These are phyloP conservation scores for Lepidopterella palustris DNA, from an alignment of 495 filamentous ascomycete genomes.

Conservation along the genomic window DNA sequence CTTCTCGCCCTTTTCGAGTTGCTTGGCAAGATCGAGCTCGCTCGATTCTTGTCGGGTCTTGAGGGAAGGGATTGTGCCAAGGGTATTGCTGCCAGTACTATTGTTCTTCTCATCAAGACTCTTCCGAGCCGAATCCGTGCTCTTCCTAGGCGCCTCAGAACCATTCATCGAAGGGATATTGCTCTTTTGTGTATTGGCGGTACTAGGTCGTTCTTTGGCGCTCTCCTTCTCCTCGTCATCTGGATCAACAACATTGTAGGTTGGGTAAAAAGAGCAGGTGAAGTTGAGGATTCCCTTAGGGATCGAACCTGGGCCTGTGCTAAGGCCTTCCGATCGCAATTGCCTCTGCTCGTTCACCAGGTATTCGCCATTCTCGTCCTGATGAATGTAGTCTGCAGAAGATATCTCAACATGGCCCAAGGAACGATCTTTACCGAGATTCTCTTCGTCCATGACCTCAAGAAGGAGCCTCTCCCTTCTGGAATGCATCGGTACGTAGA, in stretches of 20 bases:
- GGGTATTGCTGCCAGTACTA: conserved; percentile 7
- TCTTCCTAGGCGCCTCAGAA: conserved; percentile 15
- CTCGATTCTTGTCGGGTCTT: conserved; percentile 16
- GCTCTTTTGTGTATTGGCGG: neutral
- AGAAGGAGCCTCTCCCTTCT: conserved; percentile 74
- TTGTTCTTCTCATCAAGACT: conserved; percentile 4
- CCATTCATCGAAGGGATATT: too few species aligned
- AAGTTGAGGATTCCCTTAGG: conserved; percentile 78
- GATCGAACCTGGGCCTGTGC: conserved; percentile 56
- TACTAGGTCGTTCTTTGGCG: neutral
- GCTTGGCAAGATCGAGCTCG: conserved; percentile 36
- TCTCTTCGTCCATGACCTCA: conserved; percentile 97
- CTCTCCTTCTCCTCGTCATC: conserved; percentile 68
- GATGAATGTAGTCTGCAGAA: conserved; percentile 68
- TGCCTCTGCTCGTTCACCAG: conserved; percentile 69
- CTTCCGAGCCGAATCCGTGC: conserved; percentile 10
- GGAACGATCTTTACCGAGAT: conserved; percentile 75
- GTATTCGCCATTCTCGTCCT: conserved; percentile 76
- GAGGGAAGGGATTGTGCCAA: conserved; percentile 25
- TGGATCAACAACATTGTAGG: conserved; percentile 78
- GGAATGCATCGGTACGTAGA: conserved; percentile 89
- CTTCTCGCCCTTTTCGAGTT: conserved; percentile 44
- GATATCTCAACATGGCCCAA: conserved; percentile 72
- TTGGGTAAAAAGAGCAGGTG: conserved; percentile 85
- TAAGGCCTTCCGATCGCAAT: conserved; percentile 53